phyloP scores from a whole-genome alignment of 305 asterid genomes.

The Fraxinus latifolia region DNA sequence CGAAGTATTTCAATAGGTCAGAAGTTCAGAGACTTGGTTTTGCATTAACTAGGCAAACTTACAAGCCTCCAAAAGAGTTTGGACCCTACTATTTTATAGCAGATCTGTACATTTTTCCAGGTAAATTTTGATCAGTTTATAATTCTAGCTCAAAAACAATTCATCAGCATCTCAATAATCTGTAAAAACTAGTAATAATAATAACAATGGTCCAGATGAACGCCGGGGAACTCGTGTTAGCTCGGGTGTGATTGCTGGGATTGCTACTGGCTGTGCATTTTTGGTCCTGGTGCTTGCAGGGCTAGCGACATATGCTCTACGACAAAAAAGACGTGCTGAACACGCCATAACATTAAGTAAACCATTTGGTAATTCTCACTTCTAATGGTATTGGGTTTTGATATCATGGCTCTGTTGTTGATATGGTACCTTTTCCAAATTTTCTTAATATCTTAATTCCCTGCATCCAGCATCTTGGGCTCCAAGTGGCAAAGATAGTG shows the following conservation, averaged over 20 bases:
- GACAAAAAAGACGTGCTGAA: slow-evolving; percentile 85
- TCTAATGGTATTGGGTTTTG: slow-evolving; percentile 7
- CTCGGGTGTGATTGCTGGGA: slow-evolving; percentile 50
- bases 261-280: slow-evolving; percentile 57
- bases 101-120: slow-evolving; percentile 63
- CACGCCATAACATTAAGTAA: slow-evolving; percentile 74
- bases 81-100: slow-evolving; percentile 93
- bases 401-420: not conserved
- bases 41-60: slow-evolving; percentile 74
- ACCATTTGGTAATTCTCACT: slow-evolving; percentile 62
- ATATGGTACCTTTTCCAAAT: not conserved
- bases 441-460: slow-evolving; percentile 17
- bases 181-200: not conserved
- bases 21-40: slow-evolving; percentile 80
- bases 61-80: slow-evolving; percentile 76
- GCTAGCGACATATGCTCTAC: slow-evolving; percentile 60
- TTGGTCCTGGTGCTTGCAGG: slow-evolving; percentile 62
- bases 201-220: slow-evolving; percentile 42
- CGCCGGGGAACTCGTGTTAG: slow-evolving; percentile 47
- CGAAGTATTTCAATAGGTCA: slow-evolving; percentile 63
- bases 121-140: slow-evolving; percentile 31
- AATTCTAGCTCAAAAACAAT: not conserved
- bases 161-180: not conserved
- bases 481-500: slow-evolving; percentile 81
- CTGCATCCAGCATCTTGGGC: slow-evolving; percentile 71